Conservation (phyloP, 257 asterid species). For the Solanum etuberosum region DNA sequence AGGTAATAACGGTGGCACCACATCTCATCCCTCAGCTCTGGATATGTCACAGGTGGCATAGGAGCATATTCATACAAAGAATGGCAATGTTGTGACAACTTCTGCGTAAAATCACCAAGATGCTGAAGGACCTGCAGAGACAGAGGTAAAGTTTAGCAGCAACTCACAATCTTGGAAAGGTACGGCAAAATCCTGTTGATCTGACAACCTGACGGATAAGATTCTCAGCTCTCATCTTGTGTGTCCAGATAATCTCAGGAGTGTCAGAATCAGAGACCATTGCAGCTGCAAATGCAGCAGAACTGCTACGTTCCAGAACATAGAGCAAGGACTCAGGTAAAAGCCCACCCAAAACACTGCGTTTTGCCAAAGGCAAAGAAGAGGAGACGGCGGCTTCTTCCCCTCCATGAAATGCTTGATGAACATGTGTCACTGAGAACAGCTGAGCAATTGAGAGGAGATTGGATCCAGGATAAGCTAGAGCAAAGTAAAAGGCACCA, state of each 20-base stretch:
- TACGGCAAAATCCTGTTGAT: neutral
- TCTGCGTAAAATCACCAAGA: constrained; percentile 96
- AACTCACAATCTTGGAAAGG: neutral
- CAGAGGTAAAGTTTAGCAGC: constrained; percentile 1
- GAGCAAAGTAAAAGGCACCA: constrained; percentile 91
- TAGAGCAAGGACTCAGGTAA: constrained; percentile 96
- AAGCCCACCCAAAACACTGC: constrained; percentile 97
- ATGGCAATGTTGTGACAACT: constrained; percentile 92
- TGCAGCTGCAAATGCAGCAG: constrained; percentile 93
- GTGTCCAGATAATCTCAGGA: constrained; percentile 99
- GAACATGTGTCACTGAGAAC: constrained; percentile 83
- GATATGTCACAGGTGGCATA: constrained; percentile 98
- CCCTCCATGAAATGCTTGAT: constrained; percentile 99
- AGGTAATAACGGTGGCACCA: constrained; percentile 99
- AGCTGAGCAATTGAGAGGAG: constrained; percentile 87
- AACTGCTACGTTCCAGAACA: constrained; percentile 95
- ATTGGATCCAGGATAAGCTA: constrained; percentile 98
- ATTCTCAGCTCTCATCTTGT: constrained; percentile 97
- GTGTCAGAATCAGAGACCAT: constrained; percentile 99
- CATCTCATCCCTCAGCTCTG: constrained; percentile 97
- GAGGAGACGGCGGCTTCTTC: constrained; percentile 98
- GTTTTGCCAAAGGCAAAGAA: constrained; percentile 91
- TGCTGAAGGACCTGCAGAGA: constrained; percentile 84
- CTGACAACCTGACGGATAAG: constrained; percentile 72
- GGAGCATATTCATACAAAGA: constrained; percentile 95